Evolutionary conservation across 768 basidiomycete genomes (phyloP), one percentile per base, ranked within the genome.

Genomic region (Aureoboletus auriporus): DNA sequence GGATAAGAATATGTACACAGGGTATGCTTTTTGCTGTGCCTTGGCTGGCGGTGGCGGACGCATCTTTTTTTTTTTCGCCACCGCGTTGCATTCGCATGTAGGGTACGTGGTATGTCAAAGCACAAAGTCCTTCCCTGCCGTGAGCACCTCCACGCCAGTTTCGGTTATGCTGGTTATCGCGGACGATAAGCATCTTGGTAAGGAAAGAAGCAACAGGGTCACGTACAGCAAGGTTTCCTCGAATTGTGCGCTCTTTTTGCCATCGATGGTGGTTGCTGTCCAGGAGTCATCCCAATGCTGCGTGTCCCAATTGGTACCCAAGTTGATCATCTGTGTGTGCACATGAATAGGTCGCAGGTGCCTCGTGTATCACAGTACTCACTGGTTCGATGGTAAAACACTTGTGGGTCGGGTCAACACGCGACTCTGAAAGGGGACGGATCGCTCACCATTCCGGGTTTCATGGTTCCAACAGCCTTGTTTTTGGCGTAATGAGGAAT

Each of bases 401-500:
- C 78, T 80, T 48, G 51, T 14, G n/a, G 35, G 20, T 23, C 20
- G 20, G 39, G 46, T 61, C 31, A 52, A 42, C 49, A 38, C 13
- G 37, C 16, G 16, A 34, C 28, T 26, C 16, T 33, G 5, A 10
- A 42, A 34, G 20, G n/a, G 3, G 1, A 45, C 29, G 27, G 23
- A 36, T 67, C 84, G 68, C 84, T 60, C 55, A 91, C 90, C 89
- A 86, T 95, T 56, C 94, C 94, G 20, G 89, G 69, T 64, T 92
- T 93, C 93, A 97, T 95, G 6, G 84, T 81, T 20, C 94, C 94
- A 3, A 92, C 75, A 36, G 89, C 90, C 68, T 93, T 95, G 62
- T 91, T 94, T 65, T 93, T 93, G 17, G 90, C 91, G 57, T 95
- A 96, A 69, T 96, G 94, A 10, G 93, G 91, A 35, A 96, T 82